A percentile compares a stretch with the other conserved stretches of the same genome.
Evolutionary conservation across 257 asterid species (phyloP).

Genomic region (Forsythia viridissima): DNA sequence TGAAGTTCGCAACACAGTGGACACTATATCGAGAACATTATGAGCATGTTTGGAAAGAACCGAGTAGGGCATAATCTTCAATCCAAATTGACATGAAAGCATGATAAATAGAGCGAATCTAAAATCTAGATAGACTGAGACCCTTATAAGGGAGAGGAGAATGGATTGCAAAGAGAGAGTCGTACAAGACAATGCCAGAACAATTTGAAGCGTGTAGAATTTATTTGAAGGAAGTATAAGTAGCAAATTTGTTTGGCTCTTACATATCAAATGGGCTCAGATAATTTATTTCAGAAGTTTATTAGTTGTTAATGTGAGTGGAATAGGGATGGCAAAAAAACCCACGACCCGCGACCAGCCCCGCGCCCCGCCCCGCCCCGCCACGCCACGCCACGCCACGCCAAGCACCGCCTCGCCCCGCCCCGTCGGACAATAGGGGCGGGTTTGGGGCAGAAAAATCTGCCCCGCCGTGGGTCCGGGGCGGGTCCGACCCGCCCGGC

Average conservation of each 20-base stretch:
- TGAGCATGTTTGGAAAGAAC: slow-evolving; percentile 4
- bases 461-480: too few relatives aligned
- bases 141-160: slow-evolving; percentile 7
- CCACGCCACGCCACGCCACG: too few relatives aligned
- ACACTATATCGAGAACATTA: slow-evolving; percentile 13
- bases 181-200: neutral
- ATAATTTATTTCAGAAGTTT: neutral
- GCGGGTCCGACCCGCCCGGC: too few relatives aligned
- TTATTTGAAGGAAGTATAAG: neutral
- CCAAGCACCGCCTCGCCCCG: too few relatives aligned
- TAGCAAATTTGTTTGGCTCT: slow-evolving; percentile 4
- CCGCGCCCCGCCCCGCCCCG: too few relatives aligned
- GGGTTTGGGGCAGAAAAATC: too few relatives aligned
- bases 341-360: too few relatives aligned
- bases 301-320: neutral
- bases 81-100: neutral
- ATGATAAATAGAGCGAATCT: neutral
- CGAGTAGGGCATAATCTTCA: neutral
- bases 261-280: slow-evolving; percentile 4
- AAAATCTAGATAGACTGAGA: neutral
- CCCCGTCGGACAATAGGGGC: too few relatives aligned
- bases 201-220: slow-evolving; percentile 12
- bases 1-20: neutral
- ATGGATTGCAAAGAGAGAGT: neutral
- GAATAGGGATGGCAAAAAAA: too few relatives aligned